Conservation (phyloP, 176 grass and related monocot species). For the sorghum (Sorghum bicolor) region DNA sequence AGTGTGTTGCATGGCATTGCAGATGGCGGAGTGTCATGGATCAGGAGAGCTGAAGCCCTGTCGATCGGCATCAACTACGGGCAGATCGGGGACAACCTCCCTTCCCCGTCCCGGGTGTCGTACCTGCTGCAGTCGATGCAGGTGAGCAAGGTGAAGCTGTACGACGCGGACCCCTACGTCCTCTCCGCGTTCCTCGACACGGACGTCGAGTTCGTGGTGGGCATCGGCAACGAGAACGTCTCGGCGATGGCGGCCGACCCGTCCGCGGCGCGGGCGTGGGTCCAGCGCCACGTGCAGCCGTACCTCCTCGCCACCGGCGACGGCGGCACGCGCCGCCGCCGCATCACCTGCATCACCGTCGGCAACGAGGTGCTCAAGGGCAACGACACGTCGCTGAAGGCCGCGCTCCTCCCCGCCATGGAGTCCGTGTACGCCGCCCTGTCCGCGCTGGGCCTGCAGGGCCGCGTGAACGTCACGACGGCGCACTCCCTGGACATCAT, state of each 20-base stretch:
- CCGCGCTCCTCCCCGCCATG: conserved; percentile 66
- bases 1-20: not conserved
- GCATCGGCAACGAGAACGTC: conserved; percentile 82
- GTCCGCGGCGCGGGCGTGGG: conserved; percentile 51
- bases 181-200: conserved; percentile 70
- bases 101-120: conserved; percentile 53
- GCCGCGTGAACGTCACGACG: conserved; percentile 68
- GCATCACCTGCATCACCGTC: conserved; percentile 85
- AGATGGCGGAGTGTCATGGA: not conserved
- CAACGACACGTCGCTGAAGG: conserved; percentile 67
- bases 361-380: conserved; percentile 96
- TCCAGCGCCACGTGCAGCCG: conserved; percentile 62
- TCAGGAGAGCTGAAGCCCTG: conserved; percentile 6
- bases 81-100: conserved; percentile 83
- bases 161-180: conserved; percentile 80
- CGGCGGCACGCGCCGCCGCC: conserved; percentile 26
- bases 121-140: conserved; percentile 65
- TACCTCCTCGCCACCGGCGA: conserved; percentile 57
- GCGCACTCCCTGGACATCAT: conserved; percentile 84
- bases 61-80: conserved; percentile 90
- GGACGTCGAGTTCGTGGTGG: conserved; percentile 74
- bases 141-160: conserved; percentile 84
- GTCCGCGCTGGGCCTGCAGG: conserved; percentile 46
- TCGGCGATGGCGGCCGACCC: conserved; percentile 58
- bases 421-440: conserved; percentile 61